Evolutionary conservation across 1,284 basidiomycete species (phyloP), one percentile per base, ranked within the genome.

Genomic region (Athelia psychrophila): DNA sequence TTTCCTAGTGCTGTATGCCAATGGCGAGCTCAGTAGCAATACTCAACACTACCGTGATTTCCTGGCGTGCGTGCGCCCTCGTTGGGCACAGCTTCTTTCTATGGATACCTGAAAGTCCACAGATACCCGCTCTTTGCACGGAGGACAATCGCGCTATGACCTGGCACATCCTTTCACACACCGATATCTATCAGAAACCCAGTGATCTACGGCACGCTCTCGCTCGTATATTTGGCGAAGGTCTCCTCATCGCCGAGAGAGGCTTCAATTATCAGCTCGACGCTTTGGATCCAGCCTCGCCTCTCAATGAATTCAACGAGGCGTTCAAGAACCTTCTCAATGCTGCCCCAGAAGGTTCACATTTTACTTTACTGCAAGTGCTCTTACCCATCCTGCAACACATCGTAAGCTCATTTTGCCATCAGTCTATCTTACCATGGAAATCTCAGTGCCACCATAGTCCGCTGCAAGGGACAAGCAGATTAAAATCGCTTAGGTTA

Each of bases 241-340:
- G 38, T 5, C n/a, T 42, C 6, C 38, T 42, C 6, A n/a, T 42
- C 8, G 20, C n/a, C 6, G 38, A 42, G 20, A n/a, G n/a, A 30
- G 27, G 85, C 0, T 91, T 91, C 62, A 78, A 81, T 60, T 88
- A 89, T 60, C 64, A 80, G 12, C 88, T 92, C 63, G 67, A 84
- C 42, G 68, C 80, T 0, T 63, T 85, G 1, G 58, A 62, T 15
- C 27, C 27, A 6, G 5, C 27, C 27, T 61, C 60, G 0, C 59
- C 66, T 23, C 65, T 64, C 9, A 79, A 75, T 54, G 80, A 80
- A 53, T 68, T 84, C 18, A 76, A 70, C 51, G 57, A 71, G 20
- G 80, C 81, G 0, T 80, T 83, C 56, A 57, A 66, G 1, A 69
- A 63, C 1, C 58, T 81, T 15, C 76, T 82, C 58, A 57, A 58